phyloP scores from a whole-genome alignment of 352 stramenopile genomes.

The Pseudoperonospora humuli region DNA sequence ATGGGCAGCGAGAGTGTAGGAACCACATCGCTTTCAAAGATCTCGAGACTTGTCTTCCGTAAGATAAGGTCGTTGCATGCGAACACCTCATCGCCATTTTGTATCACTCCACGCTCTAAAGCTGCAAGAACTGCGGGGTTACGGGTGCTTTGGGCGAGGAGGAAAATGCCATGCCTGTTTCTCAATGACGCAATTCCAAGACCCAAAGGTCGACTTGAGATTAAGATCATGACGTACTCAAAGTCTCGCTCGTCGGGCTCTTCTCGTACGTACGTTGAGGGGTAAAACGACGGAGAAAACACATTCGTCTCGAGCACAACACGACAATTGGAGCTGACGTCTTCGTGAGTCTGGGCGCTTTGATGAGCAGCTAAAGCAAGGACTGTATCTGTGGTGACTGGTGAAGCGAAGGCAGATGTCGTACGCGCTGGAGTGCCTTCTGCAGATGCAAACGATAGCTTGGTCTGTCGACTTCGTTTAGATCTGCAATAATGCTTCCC shows the following conservation, averaged over 20 bases:
- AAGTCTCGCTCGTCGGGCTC: slow-evolving; percentile 23
- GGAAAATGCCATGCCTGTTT: slow-evolving; percentile 16
- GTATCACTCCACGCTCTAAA: slow-evolving; percentile 40
- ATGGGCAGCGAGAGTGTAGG: slow-evolving; percentile 27
- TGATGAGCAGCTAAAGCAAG: not conserved
- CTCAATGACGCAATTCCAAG: slow-evolving; percentile 30
- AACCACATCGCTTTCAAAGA: slow-evolving; percentile 32
- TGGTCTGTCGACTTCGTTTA: slow-evolving; percentile 32
- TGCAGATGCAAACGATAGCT: slow-evolving; percentile 19
- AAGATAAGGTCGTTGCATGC: slow-evolving; percentile 51
- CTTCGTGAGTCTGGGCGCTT: not conserved
- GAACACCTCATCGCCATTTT: slow-evolving; percentile 55
- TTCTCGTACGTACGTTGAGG: slow-evolving; percentile 10
- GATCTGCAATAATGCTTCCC: slow-evolving; percentile 6
- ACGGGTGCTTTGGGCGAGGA: slow-evolving; percentile 19
- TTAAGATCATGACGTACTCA: slow-evolving; percentile 59
- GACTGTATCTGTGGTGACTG: not conserved
- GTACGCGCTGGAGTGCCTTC: slow-evolving; percentile 2
- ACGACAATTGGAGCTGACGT: slow-evolving; percentile 1
- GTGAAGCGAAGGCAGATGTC: not conserved
- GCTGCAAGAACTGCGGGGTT: slow-evolving; percentile 40
- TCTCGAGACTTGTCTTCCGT: slow-evolving; percentile 16
- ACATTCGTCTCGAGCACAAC: slow-evolving; percentile 24
- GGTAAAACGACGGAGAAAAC: slow-evolving; percentile 28
- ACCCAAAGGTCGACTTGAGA: slow-evolving; percentile 44